Base-by-base conservation (phyloP, 306 rosid species). In the Lathyrus aphaca region DNA sequence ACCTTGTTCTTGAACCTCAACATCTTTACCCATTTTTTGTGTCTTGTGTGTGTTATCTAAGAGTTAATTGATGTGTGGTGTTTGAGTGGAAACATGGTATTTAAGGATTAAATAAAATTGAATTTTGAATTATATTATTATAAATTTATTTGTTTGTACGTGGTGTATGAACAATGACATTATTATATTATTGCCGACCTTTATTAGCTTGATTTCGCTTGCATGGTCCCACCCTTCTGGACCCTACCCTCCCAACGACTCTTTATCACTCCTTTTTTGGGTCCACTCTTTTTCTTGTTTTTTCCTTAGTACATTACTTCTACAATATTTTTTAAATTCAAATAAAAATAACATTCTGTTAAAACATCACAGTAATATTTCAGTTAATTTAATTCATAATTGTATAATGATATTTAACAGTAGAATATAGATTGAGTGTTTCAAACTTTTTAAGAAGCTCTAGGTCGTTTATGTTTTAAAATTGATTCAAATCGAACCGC, bases 211-310 rank as follows among this genome's bases (percentile, higher is more conserved):
- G 59, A 73, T 81, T 84, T 84, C 85, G 83, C 88, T 86, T 76
- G 89, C 95, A 80, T 55, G 87, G 93, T 32, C 74, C 95, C 89
- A 49, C 74, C 94, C 95, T 74, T 27, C 66, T 30, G 25, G 39
- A 32, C 39, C 39, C 39, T 1, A 35, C 39, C 39, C 39, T 6
- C 29, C 61, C 68, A 84, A 80, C 82, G 79, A 80, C 83, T 79
- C 78, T 79, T 15, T n/a, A 32, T 32, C 17, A 5, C 23, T 18
- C n/a, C 10, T 56, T 29, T 55, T 56, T 29, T 13, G 39, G 62
- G 3, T 3, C 12, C 18, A 29, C 16, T 10, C 5, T 3, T 11
- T 15, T 6, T 10, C 11, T 3, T 21, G 15, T 6, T 6, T 46
- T 46, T 5, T 2, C n/a, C 38, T 32, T 1, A 6, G 7, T 32